Evolutionary conservation across 2,329 filamentous ascomycete species (phyloP).

Genomic region (Geoglossum cookeanum): DNA sequence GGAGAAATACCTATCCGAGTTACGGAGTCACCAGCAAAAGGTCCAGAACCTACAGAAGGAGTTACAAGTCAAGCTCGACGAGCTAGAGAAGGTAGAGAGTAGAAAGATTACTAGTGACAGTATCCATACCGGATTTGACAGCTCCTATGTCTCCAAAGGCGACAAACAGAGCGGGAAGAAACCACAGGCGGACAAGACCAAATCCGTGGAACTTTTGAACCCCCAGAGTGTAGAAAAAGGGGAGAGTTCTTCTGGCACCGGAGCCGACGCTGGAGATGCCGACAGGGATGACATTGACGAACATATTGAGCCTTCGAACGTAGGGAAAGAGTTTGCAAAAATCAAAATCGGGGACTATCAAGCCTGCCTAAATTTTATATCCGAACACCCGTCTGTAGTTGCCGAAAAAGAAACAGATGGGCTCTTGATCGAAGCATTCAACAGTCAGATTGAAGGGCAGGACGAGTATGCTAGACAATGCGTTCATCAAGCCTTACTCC

Average conservation of each 20-base stretch:
- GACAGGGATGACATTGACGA: conserved; percentile 41
- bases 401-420: conserved; percentile 79
- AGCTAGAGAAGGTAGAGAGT: conserved; percentile 68
- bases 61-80: conserved; percentile 50
- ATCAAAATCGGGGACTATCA: conserved; percentile 61
- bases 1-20: conserved; percentile 57
- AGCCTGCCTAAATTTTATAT: conserved; percentile 55
- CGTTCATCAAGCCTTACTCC: conserved; percentile 77
- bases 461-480: conserved; percentile 65
- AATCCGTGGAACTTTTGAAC: conserved; percentile 57
- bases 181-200: conserved; percentile 11
- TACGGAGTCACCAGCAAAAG: conserved; percentile 58
- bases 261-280: conserved; percentile 41
- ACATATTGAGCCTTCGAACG: conserved; percentile 53
- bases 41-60: conserved; percentile 62
- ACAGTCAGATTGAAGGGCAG: conserved; percentile 58
- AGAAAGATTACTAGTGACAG: conserved; percentile 88
- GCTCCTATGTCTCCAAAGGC: conserved; percentile 56
- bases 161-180: conserved; percentile 14
- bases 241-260: conserved; percentile 35
- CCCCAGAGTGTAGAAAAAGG: conserved; percentile 30
- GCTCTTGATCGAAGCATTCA: conserved; percentile 78
- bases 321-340: conserved; percentile 63
- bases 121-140: conserved; percentile 79
- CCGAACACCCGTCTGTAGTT: conserved; percentile 58